phyloP scores from a whole-genome alignment of 768 basidiomycete species.

The Suillus subaureus region DNA sequence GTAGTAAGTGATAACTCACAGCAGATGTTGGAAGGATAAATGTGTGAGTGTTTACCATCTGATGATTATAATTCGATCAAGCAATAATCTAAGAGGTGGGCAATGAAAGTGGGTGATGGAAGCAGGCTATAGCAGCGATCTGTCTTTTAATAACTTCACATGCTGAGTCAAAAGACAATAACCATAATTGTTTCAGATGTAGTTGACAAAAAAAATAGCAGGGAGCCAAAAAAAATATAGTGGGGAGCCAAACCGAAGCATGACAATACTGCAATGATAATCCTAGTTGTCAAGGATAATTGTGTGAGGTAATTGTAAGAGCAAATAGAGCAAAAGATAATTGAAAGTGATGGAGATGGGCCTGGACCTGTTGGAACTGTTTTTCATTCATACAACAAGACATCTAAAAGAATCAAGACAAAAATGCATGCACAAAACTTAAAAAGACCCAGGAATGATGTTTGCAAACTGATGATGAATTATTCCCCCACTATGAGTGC shows the following conservation, averaged over 20 bases:
- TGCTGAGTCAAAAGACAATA: background rate
- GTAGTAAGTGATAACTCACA: background rate
- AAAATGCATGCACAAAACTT: too few relatives aligned
- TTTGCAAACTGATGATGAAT: too few relatives aligned
- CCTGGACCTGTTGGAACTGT: background rate
- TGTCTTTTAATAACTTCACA: background rate
- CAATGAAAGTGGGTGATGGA: background rate
- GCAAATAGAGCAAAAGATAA: background rate
- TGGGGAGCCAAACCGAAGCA: too few relatives aligned
- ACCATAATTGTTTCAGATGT: background rate
- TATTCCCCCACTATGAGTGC: background rate
- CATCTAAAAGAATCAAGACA: background rate
- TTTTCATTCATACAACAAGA: background rate
- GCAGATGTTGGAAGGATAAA: background rate
- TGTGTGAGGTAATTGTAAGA: background rate
- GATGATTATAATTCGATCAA: too few relatives aligned
- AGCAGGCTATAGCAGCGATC: background rate
- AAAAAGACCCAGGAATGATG: too few relatives aligned
- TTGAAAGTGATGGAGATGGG: background rate
- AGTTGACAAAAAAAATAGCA: background rate
- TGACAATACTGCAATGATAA: too few relatives aligned
- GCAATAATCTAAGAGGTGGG: too few relatives aligned
- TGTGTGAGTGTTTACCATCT: conserved; percentile 7
- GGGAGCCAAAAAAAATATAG: background rate
- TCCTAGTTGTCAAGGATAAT: background rate